Evolutionary conservation across 1,284 basidiomycete genomes (phyloP), one percentile per base, ranked within the genome.

Genomic region (Omphalotus olearius): DNA sequence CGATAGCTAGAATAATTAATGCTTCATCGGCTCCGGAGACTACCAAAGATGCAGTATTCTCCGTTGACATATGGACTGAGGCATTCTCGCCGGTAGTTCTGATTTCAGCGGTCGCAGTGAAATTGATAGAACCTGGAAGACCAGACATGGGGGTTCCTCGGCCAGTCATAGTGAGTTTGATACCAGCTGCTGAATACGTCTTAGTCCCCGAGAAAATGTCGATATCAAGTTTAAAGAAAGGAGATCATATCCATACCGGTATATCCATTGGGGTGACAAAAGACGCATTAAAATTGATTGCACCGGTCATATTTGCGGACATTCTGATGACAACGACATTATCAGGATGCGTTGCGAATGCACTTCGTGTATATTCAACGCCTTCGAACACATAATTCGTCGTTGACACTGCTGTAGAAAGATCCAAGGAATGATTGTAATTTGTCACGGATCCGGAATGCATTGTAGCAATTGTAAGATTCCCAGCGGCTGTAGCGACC

Each of bases 281-380:
- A 4, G 45, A 30, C 16, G 53, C 50, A 36, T 52, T 42, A 43
- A 57, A 57, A 13, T 23, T 4, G 6, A 54, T 35, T 14, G 36
- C 23, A 6, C 42, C 45, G 14, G 53, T 45, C 14, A 23, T 26
- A 40, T 48, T 57, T 10, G 56, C 46, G 28, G 50, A 39, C 20
- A 57, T 47, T 25, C 44, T 50, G 14, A 57, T 50, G 14, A 57
- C 56, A 16, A 57, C 47, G 25, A 55, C 56, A 40, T 57, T 52
- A 23, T 57, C 53, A 5, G 56, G 53, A 48, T 54, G 50, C 39
- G 46, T 54, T 4, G 53, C 56, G 36, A 57, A 57, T 11, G 56
- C 53, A 13, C 20, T 52, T 38, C 56, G 52, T n/a, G 56, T 57
- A 37, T 45, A 57, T 25, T 49, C 38, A 13, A 56, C 50, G 14